Evolutionary conservation across 2,329 filamentous ascomycete species (phyloP).

Genomic region (Pseudogymnoascus sp.): DNA sequence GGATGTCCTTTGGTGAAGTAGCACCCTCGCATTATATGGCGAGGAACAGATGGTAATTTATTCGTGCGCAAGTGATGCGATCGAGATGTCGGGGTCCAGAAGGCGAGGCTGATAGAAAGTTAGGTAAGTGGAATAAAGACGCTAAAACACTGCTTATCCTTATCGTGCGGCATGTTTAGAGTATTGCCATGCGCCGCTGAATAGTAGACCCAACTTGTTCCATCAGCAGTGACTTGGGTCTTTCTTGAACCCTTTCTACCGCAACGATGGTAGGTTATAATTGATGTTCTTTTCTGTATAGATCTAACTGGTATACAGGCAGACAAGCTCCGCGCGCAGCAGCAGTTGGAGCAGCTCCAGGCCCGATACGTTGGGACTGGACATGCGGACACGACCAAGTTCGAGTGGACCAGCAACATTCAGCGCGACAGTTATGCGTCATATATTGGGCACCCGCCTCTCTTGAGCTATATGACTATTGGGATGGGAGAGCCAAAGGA

Average conservation of each 20-base stretch:
- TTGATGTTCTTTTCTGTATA: neutral
- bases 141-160: neutral
- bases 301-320: constrained; percentile 45
- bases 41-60: neutral
- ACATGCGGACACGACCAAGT: constrained; percentile 91
- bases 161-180: neutral
- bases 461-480: constrained; percentile 82
- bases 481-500: constrained; percentile 79
- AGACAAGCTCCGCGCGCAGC: constrained; percentile 94
- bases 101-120: neutral
- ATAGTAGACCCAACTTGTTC: neutral
- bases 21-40: neutral
- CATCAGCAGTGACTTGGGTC: constrained; percentile 1
- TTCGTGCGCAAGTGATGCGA: constrained; percentile 8
- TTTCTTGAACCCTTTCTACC: neutral
- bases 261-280: neutral
- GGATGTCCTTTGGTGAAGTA: neutral
- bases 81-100: neutral
- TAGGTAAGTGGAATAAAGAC: constrained; percentile 1
- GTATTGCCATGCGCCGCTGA: neutral
- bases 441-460: constrained; percentile 81
- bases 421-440: constrained; percentile 86
- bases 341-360: constrained; percentile 95
- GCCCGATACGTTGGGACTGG: constrained; percentile 94
- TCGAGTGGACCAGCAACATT: constrained; percentile 96